Percentiles rank a stretch among this genome's conserved stretches.
Evolutionary conservation across 768 basidiomycete genomes (phyloP).

Genomic region (Chalciporus chontae): DNA sequence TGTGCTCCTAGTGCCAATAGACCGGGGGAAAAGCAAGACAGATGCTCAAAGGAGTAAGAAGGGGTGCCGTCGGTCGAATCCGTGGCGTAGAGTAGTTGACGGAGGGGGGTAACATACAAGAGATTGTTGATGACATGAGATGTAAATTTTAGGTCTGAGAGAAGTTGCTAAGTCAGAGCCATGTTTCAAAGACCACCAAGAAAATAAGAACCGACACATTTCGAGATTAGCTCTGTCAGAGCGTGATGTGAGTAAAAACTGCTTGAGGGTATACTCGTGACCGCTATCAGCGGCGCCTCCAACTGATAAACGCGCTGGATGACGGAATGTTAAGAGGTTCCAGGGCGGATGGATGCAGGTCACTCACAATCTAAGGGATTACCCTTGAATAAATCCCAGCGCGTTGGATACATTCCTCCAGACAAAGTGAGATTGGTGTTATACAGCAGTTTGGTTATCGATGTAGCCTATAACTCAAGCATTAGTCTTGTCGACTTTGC

Average conservation of each 20-base stretch:
- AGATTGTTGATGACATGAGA: constrained; percentile 61
- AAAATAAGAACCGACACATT: constrained; percentile 50
- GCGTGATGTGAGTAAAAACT: constrained; percentile 63
- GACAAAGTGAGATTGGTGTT: constrained; percentile 42
- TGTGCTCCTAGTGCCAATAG: constrained; percentile 69
- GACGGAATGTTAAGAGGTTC: neutral
- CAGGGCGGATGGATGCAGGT: neutral
- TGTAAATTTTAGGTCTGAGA: constrained; percentile 56
- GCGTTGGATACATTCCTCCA: constrained; percentile 62
- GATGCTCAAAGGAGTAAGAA: constrained; percentile 61
- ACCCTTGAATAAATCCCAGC: constrained; percentile 51
- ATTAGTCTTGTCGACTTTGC: neutral
- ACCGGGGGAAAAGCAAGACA: constrained; percentile 78
- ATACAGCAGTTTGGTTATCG: constrained; percentile 46
- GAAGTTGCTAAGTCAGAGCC: constrained; percentile 4
- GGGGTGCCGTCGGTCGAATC: constrained; percentile 40
- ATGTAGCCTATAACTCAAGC: constrained; percentile 37
- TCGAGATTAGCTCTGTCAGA: constrained; percentile 57
- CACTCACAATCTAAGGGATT: constrained; percentile 45
- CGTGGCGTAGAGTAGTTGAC: constrained; percentile 67
- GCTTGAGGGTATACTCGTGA: constrained; percentile 76
- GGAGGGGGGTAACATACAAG: constrained; percentile 62
- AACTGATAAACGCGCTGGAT: constrained; percentile 46
- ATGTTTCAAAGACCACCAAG: neutral
- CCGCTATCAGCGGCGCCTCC: constrained; percentile 70